These are phyloP conservation scores for Fusarium udum DNA, from an alignment of 2,329 filamentous ascomycete species.

Conservation along the genomic window DNA sequence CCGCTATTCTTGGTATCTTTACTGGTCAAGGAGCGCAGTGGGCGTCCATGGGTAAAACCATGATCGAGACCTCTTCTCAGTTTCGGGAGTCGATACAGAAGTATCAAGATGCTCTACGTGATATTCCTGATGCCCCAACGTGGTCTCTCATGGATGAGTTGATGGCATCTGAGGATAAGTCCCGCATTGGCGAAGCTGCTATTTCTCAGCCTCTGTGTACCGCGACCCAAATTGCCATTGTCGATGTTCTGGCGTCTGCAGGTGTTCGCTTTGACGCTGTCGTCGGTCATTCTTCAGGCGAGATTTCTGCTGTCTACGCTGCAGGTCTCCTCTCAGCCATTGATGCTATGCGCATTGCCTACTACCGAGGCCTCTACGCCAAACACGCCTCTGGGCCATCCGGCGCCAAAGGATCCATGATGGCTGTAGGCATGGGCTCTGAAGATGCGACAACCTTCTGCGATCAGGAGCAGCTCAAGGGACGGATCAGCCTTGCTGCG, in stretches of 20 bases:
- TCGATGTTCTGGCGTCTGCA: not conserved
- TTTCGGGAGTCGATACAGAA: not conserved
- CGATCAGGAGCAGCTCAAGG: not conserved
- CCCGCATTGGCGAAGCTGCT: not conserved
- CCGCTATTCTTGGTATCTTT: not conserved
- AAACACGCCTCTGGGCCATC: not conserved
- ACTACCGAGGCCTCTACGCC: not conserved
- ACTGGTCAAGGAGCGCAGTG: constrained; percentile 2
- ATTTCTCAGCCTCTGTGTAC: constrained; percentile 7
- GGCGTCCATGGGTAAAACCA: not conserved
- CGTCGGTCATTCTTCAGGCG: constrained; percentile 5
- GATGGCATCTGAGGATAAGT: not conserved
- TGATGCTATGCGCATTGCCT: constrained; percentile 5
- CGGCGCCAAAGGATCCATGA: not conserved
- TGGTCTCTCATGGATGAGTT: not conserved
- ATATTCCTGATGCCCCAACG: not conserved
- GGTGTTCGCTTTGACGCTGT: not conserved
- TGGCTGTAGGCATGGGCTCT: not conserved
- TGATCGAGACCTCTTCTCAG: not conserved
- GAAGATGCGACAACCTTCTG: not conserved
- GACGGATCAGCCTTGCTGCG: not conserved
- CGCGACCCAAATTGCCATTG: not conserved
- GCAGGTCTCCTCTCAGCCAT: not conserved
- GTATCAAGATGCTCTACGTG: not conserved
- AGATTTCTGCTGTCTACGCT: constrained; percentile 4